Evolutionary conservation across 371 early-diverging fungal genomes (phyloP).

Genomic region (Mortierella sp.): DNA sequence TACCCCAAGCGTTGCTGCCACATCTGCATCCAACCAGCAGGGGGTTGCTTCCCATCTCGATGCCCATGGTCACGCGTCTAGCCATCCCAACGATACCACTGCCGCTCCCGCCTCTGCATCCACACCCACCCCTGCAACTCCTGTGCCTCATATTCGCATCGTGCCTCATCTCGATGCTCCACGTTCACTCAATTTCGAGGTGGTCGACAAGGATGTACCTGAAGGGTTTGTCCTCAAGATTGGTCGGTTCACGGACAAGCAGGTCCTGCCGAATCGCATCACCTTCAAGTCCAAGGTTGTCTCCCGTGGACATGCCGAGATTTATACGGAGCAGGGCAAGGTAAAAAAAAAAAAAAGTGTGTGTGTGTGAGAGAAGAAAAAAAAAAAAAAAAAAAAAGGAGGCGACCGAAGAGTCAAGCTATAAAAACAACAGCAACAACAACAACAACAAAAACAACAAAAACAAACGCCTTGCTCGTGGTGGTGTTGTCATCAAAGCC

Average conservation of each 20-base stretch:
- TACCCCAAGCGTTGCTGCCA: too few relatives aligned
- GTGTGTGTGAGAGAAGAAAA: too few relatives aligned
- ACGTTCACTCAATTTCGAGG: conserved; percentile 77
- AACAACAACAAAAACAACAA: too few relatives aligned
- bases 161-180: conserved; percentile 78
- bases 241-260: conserved; percentile 78
- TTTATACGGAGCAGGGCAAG: conserved; percentile 84
- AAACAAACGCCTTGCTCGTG: too few relatives aligned
- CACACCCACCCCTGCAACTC: conserved; percentile 1
- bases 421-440: too few relatives aligned
- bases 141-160: conserved; percentile 70
- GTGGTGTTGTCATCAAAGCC: too few relatives aligned
- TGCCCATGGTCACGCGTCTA: conserved; percentile 3
- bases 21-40: too few relatives aligned
- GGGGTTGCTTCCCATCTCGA: not conserved
- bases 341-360: conserved; percentile 52
- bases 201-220: conserved; percentile 76
- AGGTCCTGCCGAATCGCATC: conserved; percentile 66
- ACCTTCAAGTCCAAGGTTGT: conserved; percentile 93
- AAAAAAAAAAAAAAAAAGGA: not conserved
- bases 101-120: not conserved
- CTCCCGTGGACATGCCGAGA: conserved; percentile 88
- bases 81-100: not conserved
- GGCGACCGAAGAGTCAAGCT: not conserved
- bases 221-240: conserved; percentile 71